phyloP scores from a whole-genome alignment of 2,329 filamentous ascomycete species.

The Colletotrichum cordylinicola region DNA sequence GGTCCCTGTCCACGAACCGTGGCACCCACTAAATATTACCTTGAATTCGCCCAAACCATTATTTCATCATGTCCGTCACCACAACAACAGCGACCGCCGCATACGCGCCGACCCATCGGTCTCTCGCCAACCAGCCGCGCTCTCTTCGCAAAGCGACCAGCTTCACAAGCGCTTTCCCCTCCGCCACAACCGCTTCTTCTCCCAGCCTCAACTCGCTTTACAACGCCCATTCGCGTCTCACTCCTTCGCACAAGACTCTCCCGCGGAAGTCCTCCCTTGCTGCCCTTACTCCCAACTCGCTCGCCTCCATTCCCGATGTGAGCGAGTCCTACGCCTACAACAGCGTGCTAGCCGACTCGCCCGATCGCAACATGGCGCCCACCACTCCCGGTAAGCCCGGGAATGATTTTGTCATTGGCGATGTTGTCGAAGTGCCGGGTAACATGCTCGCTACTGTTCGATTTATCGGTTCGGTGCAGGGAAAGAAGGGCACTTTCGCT shows the following conservation, averaged over 20 bases:
- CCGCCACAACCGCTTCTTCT: slow-evolving; percentile 54
- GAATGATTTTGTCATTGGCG: slow-evolving; percentile 73
- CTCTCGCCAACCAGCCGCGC: slow-evolving; percentile 28
- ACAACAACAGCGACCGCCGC: slow-evolving; percentile 22
- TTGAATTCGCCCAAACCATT: background rate
- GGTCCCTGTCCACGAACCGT: slow-evolving; percentile 6
- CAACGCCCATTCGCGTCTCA: slow-evolving; percentile 53
- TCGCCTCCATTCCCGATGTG: slow-evolving; percentile 71
- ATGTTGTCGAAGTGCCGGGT: slow-evolving; percentile 88
- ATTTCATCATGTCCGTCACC: slow-evolving; percentile 21
- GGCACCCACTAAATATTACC: slow-evolving; percentile 10
- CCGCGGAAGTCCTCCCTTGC: slow-evolving; percentile 76
- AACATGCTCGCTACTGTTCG: slow-evolving; percentile 90
- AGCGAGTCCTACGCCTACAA: slow-evolving; percentile 67
- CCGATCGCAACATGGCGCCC: slow-evolving; percentile 55
- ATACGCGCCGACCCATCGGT: slow-evolving; percentile 22
- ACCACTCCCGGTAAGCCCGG: slow-evolving; percentile 58
- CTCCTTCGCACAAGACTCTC: slow-evolving; percentile 44
- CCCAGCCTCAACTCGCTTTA: slow-evolving; percentile 64
- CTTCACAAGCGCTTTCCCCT: slow-evolving; percentile 35
- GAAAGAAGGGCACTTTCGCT: slow-evolving; percentile 90
- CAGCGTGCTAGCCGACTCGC: slow-evolving; percentile 54
- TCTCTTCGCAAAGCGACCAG: slow-evolving; percentile 49
- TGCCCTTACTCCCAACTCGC: slow-evolving; percentile 67
- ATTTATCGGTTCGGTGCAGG: slow-evolving; percentile 85